Conservation (phyloP, 495 filamentous ascomycete genomes). For the Pyronema domesticum region DNA sequence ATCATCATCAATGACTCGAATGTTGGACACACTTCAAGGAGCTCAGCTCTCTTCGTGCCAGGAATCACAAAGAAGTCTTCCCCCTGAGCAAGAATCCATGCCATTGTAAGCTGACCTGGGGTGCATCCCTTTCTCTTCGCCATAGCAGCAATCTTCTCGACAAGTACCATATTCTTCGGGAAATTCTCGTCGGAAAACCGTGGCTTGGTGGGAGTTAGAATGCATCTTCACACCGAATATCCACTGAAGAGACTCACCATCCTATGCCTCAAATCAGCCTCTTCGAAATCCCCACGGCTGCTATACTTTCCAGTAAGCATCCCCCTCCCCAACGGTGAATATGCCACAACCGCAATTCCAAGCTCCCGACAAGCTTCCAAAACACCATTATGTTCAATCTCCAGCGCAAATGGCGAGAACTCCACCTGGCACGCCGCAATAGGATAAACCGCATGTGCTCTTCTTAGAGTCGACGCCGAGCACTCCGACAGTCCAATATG, state of each 20-base stretch:
- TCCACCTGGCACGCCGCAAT: conserved; percentile 46
- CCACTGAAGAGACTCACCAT: conserved; percentile 1
- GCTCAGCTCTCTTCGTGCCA: conserved; percentile 1
- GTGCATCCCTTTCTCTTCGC: conserved; percentile 34
- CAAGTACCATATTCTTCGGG: conserved; percentile 32
- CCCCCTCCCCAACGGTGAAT: conserved; percentile 43
- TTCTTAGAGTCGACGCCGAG: conserved; percentile 37
- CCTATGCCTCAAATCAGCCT: conserved; percentile 27
- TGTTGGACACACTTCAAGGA: neutral
- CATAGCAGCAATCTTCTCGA: conserved; percentile 28
- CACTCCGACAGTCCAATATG: conserved; percentile 42
- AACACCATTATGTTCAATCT: conserved; percentile 39
- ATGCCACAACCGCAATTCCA: conserved; percentile 42
- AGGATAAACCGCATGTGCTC: conserved; percentile 40
- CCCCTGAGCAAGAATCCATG: conserved; percentile 43
- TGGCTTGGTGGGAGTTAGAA: conserved; percentile 22
- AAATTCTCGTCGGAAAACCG: conserved; percentile 36
- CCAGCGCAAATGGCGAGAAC: conserved; percentile 40
- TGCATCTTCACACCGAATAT: neutral
- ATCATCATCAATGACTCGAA: too few relatives aligned
- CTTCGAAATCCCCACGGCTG: conserved; percentile 30
- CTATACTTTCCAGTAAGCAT: conserved; percentile 35
- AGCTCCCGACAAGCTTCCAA: conserved; percentile 42
- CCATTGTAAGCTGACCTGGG: conserved; percentile 34
- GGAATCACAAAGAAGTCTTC: conserved; percentile 45